A percentile compares a stretch with the other conserved stretches of the same genome.
Evolutionary conservation across 1,139 yeast species (phyloP).

Genomic region (Scheffersomyces titani): DNA sequence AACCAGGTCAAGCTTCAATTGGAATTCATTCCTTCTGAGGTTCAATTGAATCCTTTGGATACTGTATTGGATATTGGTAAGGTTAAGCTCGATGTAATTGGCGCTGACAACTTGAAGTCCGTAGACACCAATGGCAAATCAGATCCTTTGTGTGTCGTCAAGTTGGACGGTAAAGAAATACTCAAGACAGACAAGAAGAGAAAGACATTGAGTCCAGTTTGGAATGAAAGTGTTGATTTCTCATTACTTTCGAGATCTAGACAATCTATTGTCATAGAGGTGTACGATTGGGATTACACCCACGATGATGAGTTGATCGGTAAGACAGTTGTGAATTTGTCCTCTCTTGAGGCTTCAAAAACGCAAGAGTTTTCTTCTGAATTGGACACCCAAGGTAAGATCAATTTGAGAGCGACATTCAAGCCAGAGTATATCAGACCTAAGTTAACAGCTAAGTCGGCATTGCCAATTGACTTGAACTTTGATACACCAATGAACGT

Average conservation of each 20-base stretch:
- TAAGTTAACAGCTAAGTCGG: conserved; percentile 40
- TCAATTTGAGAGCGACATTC: conserved; percentile 55
- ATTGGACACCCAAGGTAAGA: conserved; percentile 62
- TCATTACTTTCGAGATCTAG: conserved; percentile 66
- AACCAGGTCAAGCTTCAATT: conserved; percentile 49
- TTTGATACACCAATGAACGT: conserved; percentile 41
- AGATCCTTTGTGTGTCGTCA: conserved; percentile 62
- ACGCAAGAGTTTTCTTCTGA: conserved; percentile 48
- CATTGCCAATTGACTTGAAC: conserved; percentile 42
- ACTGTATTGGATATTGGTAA: conserved; percentile 69
- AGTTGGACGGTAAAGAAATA: conserved; percentile 54
- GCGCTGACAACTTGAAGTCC: conserved; percentile 53
- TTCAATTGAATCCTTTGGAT: conserved; percentile 56
- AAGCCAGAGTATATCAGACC: conserved; percentile 72
- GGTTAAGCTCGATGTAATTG: conserved; percentile 54
- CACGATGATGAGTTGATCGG: conserved; percentile 68
- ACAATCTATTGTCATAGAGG: conserved; percentile 47
- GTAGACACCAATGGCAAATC: conserved; percentile 75
- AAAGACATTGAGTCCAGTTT: conserved; percentile 66
- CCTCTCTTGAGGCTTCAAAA: conserved; percentile 45
- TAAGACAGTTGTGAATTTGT: conserved; percentile 48
- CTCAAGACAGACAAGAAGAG: conserved; percentile 62
- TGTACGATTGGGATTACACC: conserved; percentile 77
- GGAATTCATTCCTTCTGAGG: conserved; percentile 61
- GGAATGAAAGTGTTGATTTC: conserved; percentile 64